A percentile compares a stretch with the other conserved stretches of the same genome.
Conservation (phyloP, 257 asterid genomes). For the Lavandula angustifolia region DNA sequence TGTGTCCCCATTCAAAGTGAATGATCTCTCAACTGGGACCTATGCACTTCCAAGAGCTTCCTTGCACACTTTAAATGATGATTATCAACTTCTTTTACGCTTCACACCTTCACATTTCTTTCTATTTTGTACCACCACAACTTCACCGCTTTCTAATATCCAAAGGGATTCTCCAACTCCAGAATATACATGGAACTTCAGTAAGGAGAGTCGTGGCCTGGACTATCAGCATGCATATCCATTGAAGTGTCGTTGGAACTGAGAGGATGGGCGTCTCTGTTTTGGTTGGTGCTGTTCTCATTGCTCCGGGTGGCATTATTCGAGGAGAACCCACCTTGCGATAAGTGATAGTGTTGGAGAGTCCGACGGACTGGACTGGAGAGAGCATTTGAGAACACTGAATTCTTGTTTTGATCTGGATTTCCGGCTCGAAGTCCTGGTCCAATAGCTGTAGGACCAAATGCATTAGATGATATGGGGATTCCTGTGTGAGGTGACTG, state of each 20-base stretch:
- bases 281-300: constrained; percentile 37
- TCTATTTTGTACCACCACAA: constrained; percentile 12
- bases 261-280: constrained; percentile 46
- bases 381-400: constrained; percentile 60
- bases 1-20: constrained; percentile 14
- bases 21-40: constrained; percentile 18
- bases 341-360: constrained; percentile 60
- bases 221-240: constrained; percentile 73
- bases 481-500: constrained; percentile 41
- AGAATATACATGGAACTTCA: constrained; percentile 23
- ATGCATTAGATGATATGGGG: constrained; percentile 46
- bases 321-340: constrained; percentile 43
- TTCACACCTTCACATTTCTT: neutral
- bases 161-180: constrained; percentile 16
- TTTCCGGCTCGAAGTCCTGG: constrained; percentile 45
- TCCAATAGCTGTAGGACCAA: constrained; percentile 46
- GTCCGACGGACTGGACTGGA: constrained; percentile 63
- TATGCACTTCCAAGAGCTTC: constrained; percentile 19
- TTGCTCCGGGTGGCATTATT: constrained; percentile 41
- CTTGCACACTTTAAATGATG: constrained; percentile 8
- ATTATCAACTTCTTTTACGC: constrained; percentile 24
- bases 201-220: constrained; percentile 58
- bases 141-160: constrained; percentile 1
- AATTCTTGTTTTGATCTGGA: constrained; percentile 49
- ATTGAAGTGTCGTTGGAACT: constrained; percentile 56